phyloP scores from a whole-genome alignment of 2,329 filamentous ascomycete genomes.

The Aspergillus sp. region DNA sequence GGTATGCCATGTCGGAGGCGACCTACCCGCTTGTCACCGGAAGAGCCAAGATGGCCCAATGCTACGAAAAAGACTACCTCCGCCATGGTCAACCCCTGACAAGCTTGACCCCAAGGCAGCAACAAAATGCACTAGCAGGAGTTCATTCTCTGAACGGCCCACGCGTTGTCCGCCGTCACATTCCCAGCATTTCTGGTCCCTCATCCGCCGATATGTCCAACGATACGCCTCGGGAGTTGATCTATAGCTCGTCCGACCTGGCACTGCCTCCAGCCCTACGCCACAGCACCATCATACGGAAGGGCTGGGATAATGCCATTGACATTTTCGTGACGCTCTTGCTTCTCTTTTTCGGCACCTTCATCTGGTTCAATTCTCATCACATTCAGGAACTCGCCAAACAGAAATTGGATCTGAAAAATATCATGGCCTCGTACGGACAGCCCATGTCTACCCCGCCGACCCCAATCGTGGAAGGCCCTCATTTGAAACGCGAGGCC shows the following conservation, averaged over 20 bases:
- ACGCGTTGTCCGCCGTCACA: conserved; percentile 39
- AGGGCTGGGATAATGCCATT: conserved; percentile 48
- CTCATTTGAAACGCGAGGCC: conserved; percentile 31
- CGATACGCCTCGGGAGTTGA: conserved; percentile 41
- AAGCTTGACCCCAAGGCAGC: conserved; percentile 47
- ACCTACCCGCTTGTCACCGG: conserved; percentile 84
- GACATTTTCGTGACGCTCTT: conserved; percentile 48
- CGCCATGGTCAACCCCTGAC: conserved; percentile 40
- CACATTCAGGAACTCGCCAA: conserved; percentile 45
- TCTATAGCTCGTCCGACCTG: conserved; percentile 38
- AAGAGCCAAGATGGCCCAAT: conserved; percentile 60
- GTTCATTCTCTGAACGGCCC: conserved; percentile 64
- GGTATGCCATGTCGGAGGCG: conserved; percentile 89
- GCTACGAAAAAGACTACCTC: conserved; percentile 57
- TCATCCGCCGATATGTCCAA: conserved; percentile 37
- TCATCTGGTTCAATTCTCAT: conserved; percentile 47
- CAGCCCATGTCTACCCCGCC: conserved; percentile 43
- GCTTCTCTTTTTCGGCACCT: conserved; percentile 42
- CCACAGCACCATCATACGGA: conserved; percentile 48
- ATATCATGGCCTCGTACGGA: conserved; percentile 45
- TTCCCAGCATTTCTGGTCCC: conserved; percentile 50
- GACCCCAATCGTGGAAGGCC: conserved; percentile 36
- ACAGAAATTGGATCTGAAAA: conserved; percentile 49
- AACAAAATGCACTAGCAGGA: conserved; percentile 68
- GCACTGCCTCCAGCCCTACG: conserved; percentile 43